phyloP scores from a whole-genome alignment of 2,329 filamentous ascomycete species.

The Colletotrichum tanaceti region DNA sequence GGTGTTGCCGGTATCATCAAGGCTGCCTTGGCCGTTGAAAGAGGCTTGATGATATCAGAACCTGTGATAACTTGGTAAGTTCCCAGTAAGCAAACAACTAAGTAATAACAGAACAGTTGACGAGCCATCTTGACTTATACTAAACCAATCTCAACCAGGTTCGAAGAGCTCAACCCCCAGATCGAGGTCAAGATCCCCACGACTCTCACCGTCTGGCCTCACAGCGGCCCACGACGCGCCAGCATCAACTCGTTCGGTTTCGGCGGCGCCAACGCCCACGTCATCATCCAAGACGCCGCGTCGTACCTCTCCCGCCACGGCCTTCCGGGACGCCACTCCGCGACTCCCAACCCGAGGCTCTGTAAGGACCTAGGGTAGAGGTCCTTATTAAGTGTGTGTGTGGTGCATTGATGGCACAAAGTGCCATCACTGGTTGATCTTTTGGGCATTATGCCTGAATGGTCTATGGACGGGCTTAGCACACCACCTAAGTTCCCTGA shows the following conservation, averaged over 20 bases:
- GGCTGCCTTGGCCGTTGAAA: slow-evolving; percentile 60
- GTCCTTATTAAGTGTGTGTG: too few species aligned
- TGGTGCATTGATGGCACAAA: too few species aligned
- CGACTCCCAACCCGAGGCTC: slow-evolving; percentile 9
- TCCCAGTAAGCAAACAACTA: too few species aligned
- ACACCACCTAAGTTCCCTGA: too few species aligned
- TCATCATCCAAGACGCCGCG: slow-evolving; percentile 50
- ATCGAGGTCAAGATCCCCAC: slow-evolving; percentile 39
- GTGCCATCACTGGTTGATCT: too few species aligned
- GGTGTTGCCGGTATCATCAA: slow-evolving; percentile 66
- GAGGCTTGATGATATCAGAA: slow-evolving; percentile 63
- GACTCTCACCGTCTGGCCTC: slow-evolving; percentile 25
- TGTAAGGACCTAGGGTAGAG: too few species aligned
- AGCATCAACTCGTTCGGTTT: slow-evolving; percentile 59
- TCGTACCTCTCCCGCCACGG: slow-evolving; percentile 32
- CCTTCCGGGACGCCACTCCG: slow-evolving; percentile 26
- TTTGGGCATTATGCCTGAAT: too few species aligned
- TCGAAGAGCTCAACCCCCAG: slow-evolving; percentile 44
- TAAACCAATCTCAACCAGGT: slow-evolving; percentile 18
- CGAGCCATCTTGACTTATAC: too few species aligned
- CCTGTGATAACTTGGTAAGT: slow-evolving; percentile 42
- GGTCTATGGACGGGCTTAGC: too few species aligned
- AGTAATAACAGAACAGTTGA: too few species aligned
- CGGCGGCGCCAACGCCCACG: slow-evolving; percentile 59
- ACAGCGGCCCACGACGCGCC: slow-evolving; percentile 38